Evolutionary conservation across 495 filamentous ascomycete genomes (phyloP).

Genomic region (Staphylotrichum longicolle): DNA sequence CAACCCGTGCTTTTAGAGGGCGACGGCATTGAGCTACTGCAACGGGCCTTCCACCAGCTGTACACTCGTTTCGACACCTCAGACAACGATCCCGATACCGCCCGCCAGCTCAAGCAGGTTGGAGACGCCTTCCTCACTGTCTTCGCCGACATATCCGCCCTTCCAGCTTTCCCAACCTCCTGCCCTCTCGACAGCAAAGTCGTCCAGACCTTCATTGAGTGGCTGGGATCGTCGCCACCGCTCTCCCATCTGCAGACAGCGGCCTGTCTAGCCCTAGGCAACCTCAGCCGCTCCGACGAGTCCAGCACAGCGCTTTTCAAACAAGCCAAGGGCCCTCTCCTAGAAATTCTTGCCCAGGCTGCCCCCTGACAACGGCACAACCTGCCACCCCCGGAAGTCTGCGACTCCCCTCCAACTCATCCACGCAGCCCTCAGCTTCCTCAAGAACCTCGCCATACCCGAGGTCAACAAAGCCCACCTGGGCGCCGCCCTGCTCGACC

Average conservation of each 20-base stretch:
- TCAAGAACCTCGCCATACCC: slow-evolving; percentile 77
- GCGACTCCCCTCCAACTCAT: slow-evolving; percentile 49
- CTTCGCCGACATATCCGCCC: slow-evolving; percentile 62
- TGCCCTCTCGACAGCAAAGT: slow-evolving; percentile 43
- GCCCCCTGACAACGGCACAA: slow-evolving; percentile 17
- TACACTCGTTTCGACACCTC: slow-evolving; percentile 29
- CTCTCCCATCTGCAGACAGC: slow-evolving; percentile 61
- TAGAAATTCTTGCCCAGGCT: slow-evolving; percentile 47
- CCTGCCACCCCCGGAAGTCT: slow-evolving; percentile 11
- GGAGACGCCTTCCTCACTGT: slow-evolving; percentile 55
- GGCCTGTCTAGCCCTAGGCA: slow-evolving; percentile 73
- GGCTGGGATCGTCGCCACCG: slow-evolving; percentile 35
- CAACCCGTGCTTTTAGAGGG: slow-evolving; percentile 45
- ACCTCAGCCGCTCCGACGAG: slow-evolving; percentile 69
- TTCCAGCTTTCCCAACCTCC: slow-evolving; percentile 49
- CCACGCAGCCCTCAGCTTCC: slow-evolving; percentile 67
- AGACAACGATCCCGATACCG: slow-evolving; percentile 45
- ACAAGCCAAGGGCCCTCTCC: slow-evolving; percentile 56
- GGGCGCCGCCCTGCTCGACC: slow-evolving; percentile 41
- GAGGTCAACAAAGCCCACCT: slow-evolving; percentile 58
- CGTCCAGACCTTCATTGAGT: slow-evolving; percentile 47
- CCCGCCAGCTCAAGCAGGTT: slow-evolving; percentile 52
- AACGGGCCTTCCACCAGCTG: slow-evolving; percentile 35
- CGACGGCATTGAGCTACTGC: slow-evolving; percentile 32
- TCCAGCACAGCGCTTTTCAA: slow-evolving; percentile 58